A percentile compares a stretch with the other conserved stretches of the same genome.
Conservation (phyloP, 768 basidiomycete species). For the Leccinum aurantiacum region DNA sequence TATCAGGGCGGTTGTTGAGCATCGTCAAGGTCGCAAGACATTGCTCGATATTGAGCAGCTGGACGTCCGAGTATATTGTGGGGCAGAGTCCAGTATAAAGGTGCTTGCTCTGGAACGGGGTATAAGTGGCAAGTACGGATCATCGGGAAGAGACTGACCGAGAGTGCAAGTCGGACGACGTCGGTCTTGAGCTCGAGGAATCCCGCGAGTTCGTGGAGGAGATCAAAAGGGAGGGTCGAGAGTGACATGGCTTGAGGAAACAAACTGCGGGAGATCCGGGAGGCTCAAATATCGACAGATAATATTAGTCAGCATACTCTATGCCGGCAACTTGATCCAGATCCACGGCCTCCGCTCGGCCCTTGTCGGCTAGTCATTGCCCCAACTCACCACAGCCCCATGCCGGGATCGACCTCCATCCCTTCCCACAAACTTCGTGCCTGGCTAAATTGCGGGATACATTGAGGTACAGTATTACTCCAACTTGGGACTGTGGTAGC, state of each 20-base stretch:
- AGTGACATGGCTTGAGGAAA: constrained; percentile 8
- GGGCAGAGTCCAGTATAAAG: constrained; percentile 54
- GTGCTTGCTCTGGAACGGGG: constrained; percentile 46
- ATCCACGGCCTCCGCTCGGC: background rate
- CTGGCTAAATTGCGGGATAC: too few relatives aligned
- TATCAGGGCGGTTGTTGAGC: constrained; percentile 52
- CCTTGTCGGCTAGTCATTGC: background rate
- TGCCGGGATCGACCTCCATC: too few relatives aligned
- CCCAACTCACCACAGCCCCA: too few relatives aligned
- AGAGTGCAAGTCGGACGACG: constrained; percentile 56
- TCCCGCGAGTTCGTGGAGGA: constrained; percentile 64
- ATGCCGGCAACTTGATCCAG: background rate
- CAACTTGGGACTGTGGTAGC: background rate
- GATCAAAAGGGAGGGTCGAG: constrained; percentile 49
- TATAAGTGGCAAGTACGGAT: constrained; percentile 9
- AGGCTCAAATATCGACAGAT: background rate
- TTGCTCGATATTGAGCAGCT: constrained; percentile 55
- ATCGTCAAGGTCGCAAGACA: constrained; percentile 64
- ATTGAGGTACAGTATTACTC: too few relatives aligned
- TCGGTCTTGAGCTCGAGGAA: constrained; percentile 54
- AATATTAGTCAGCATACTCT: background rate
- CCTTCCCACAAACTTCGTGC: too few relatives aligned
- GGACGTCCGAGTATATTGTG: constrained; percentile 58
- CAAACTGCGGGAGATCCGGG: background rate
- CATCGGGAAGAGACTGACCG: constrained; percentile 43